These are phyloP conservation scores for Suhomyces coccinellae DNA, from an alignment of 1,139 yeast species.

Conservation along the genomic window DNA sequence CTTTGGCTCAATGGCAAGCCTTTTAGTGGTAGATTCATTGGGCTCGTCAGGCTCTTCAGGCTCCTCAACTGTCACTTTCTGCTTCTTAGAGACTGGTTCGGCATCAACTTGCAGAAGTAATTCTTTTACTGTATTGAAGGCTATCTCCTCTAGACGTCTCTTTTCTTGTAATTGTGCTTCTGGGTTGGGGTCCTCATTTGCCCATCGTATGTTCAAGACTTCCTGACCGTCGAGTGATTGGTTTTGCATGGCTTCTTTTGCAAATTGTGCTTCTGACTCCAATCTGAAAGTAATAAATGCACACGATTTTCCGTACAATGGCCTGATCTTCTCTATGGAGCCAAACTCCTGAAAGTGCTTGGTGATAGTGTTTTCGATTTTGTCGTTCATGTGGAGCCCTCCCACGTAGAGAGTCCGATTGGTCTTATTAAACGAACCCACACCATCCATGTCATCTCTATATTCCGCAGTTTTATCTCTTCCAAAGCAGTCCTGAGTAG, in stretches of 20 bases:
- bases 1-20: background rate
- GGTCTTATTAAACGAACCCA: constrained; percentile 72
- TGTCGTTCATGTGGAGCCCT: constrained; percentile 45
- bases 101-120: constrained; percentile 22
- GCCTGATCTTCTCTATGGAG: constrained; percentile 65
- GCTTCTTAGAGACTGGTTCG: constrained; percentile 4
- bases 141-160: constrained; percentile 36
- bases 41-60: constrained; percentile 4
- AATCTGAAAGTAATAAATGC: constrained; percentile 74
- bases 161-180: constrained; percentile 56
- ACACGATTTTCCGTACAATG: constrained; percentile 62
- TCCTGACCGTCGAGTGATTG: constrained; percentile 71
- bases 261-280: constrained; percentile 85
- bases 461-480: constrained; percentile 81
- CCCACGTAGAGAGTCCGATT: constrained; percentile 82
- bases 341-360: constrained; percentile 76
- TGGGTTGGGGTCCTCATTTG: constrained; percentile 85
- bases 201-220: constrained; percentile 78
- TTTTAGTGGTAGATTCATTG: background rate
- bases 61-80: constrained; percentile 8
- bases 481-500: constrained; percentile 89
- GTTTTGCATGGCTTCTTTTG: constrained; percentile 87
- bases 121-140: constrained; percentile 34
- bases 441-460: constrained; percentile 93
- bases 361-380: constrained; percentile 33